Evolutionary conservation across 2,329 filamentous ascomycete species (phyloP), one percentile per base, ranked within the genome.

Genomic region (Aspergillus fijiensis): DNA sequence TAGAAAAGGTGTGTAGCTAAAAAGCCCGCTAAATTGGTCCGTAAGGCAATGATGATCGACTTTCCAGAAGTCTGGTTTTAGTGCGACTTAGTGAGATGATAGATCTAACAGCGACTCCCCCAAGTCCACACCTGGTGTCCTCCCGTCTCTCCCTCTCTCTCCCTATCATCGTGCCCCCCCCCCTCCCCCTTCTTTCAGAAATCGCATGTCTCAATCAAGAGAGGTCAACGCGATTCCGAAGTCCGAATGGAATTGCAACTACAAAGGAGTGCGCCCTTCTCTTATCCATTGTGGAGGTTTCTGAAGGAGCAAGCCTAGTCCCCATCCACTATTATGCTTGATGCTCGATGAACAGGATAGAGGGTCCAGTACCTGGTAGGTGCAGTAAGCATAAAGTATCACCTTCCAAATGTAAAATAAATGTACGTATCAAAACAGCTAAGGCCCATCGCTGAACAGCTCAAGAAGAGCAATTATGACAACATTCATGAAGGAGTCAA

Each of bases 21-120:
- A 45, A 69, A 66, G 60, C 62, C 65, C 68, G 71, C 70, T 73
- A 74, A 72, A 59, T 58, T 54, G 62, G 60, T 59, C 64, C 69
- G 68, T 71, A 68, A 70, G 68, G 68, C 60, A 66, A 69, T 65
- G 67, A 70, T 70, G 69, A 74, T 75, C 72, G 62, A 65, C 65
- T 70, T 73, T 72, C 70, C 71, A 71, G 67, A 69, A 64, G 57
- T 68, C 60, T 72, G 71, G 72, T 68, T 55, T 70, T 72, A 73
- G 70, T 72, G 68, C 57, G 59, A 67, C 60, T 69, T 69, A 69
- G 68, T 69, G 67, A 73, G 72, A 73, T 74, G 72, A 74, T 74
- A 74, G 72, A 74, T 74, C 72, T 73, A 66, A 70, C 66, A 63
- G 51, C 60, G 52, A 53, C 58, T 55, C 42, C 59, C 60, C 47